Evolutionary conservation across 2,329 filamentous ascomycete species (phyloP), one percentile per base, ranked within the genome.

Genomic region (Aschersonia sp.): DNA sequence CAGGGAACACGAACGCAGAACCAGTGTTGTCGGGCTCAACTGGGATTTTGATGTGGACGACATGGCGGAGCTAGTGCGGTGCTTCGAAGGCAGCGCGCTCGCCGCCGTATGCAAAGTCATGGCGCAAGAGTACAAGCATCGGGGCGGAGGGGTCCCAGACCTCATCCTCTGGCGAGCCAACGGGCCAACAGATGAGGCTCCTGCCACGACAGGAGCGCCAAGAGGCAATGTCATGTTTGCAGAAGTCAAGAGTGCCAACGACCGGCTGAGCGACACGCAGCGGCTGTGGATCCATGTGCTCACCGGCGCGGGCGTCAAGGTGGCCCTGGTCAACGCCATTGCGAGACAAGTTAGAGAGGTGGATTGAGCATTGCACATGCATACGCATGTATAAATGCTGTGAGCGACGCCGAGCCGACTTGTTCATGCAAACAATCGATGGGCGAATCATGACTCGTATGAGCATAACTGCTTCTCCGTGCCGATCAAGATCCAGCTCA

Each of bases 231-330:
- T 85, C 53, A 81, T 87, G 74, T 90, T 92, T 63, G 75, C 75
- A 5, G 83, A 87, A 63, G 84, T 88, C 49, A 88, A 89, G 69
- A 86, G 81, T 55, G 82, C 81, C 61, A 96, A 95, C 64, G 92
- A 98, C 71, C 79, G 88, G 40, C 69, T 98, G 58, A 97, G 90
- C 64, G 92, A 98, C 69, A 94, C 89, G 14, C 92, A 98, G 68
- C 72, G 92, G 56, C 73, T 98, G 55, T 98, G 92, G 92, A 95
- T 97, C 57, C 87, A 97, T 70, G 87, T 96, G 6, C 72, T 98
- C 47, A 83, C 81, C 6, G 82, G 83, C 1, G 88, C 89, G 1
- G 90, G 92, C 2, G 76, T 97, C 40, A 78, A 75, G 55, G 90
- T 97, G 31, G 89, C 94, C 56, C 70, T 97, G 53, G 94, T 77